Percentiles rank a stretch among this genome's conserved stretches.
Evolutionary conservation across 2,329 filamentous ascomycete species (phyloP).

Genomic region (Coniochaeta sp.): DNA sequence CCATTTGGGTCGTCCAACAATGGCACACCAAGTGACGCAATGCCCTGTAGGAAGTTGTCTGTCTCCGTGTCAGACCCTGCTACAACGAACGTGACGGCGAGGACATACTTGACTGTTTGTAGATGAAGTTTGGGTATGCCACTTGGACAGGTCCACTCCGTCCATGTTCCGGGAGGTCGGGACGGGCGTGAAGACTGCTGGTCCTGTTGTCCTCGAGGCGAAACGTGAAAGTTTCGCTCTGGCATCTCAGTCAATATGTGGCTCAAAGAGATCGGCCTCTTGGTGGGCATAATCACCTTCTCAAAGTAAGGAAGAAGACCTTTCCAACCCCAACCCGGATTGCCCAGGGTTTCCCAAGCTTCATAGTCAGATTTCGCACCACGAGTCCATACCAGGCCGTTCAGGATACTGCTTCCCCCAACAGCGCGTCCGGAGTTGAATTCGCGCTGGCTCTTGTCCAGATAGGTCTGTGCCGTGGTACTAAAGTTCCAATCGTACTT

Average conservation of each 20-base stretch:
- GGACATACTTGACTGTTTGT: conserved; percentile 29
- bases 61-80: neutral
- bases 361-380: conserved; percentile 29
- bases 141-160: conserved; percentile 27
- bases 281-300: conserved; percentile 27
- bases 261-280: neutral
- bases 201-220: conserved; percentile 9
- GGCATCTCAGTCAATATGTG: conserved; percentile 1
- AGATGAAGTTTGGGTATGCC: conserved; percentile 29
- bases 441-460: conserved; percentile 24
- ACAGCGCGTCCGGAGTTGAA: conserved; percentile 29
- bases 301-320: conserved; percentile 37
- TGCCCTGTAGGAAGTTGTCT: conserved; percentile 29
- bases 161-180: conserved; percentile 22
- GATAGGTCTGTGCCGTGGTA: conserved; percentile 21
- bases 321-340: conserved; percentile 29
- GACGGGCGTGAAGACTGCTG: conserved; percentile 3
- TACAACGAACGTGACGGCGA: neutral
- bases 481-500: conserved; percentile 22
- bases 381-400: conserved; percentile 32
- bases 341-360: conserved; percentile 30
- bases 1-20: conserved; percentile 26
- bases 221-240: conserved; percentile 29
- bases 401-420: conserved; percentile 29
- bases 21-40: conserved; percentile 28